A percentile compares a stretch with the other conserved stretches of the same genome.
phyloP scores from a whole-genome alignment of 768 basidiomycete genomes.

The Cubamyces sp. region DNA sequence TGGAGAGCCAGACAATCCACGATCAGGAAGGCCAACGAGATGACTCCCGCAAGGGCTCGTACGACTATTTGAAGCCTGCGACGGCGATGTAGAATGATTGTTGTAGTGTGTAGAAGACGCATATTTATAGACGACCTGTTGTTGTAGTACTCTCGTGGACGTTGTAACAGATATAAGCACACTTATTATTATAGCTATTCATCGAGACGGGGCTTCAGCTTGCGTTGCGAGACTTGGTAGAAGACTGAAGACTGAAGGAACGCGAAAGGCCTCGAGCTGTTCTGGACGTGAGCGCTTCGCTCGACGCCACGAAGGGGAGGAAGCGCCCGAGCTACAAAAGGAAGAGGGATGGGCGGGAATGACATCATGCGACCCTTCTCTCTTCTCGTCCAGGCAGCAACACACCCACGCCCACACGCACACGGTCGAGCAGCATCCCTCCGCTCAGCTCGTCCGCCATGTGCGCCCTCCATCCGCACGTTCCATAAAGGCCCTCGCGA shows the following conservation, averaged over 20 bases:
- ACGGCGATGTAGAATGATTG: not conserved
- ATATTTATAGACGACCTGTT: not conserved
- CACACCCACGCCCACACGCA: not conserved
- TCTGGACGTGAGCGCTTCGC: not conserved
- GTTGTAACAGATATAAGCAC: too few species aligned
- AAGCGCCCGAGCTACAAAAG: not conserved
- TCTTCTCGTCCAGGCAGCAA: slow-evolving; percentile 16
- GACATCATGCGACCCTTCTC: slow-evolving; percentile 20
- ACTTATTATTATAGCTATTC: too few species aligned
- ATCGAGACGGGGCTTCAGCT: too few species aligned
- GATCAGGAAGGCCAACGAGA: not conserved
- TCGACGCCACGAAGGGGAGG: not conserved
- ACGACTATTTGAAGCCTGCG: not conserved
- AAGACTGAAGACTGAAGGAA: too few species aligned
- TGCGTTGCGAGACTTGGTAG: too few species aligned
- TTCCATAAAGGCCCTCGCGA: slow-evolving; percentile 18
- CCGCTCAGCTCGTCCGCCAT: slow-evolving; percentile 1
- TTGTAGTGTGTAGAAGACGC: not conserved
- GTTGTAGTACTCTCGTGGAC: not conserved
- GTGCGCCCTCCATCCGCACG: not conserved
- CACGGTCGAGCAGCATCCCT: slow-evolving; percentile 1
- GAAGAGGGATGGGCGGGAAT: not conserved
- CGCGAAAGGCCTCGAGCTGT: too few species aligned
- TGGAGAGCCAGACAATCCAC: not conserved
- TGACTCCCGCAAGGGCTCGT: not conserved